Conservation (phyloP, 1,284 basidiomycete genomes). For the Leucoagaricus sp. region DNA sequence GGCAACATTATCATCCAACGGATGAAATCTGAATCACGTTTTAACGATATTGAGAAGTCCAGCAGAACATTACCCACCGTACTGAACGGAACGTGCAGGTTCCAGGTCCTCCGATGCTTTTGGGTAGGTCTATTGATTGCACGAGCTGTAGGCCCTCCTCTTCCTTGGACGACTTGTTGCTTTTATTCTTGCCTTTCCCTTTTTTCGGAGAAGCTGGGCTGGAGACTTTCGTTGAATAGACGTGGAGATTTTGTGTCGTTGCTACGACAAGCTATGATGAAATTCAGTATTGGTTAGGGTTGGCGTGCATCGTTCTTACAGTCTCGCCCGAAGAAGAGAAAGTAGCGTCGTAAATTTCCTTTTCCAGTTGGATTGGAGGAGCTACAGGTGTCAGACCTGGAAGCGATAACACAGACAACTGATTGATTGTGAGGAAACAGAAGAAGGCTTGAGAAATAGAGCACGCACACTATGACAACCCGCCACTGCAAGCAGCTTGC, state of each 20-base stretch:
- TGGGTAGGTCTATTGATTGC: constrained; percentile 56
- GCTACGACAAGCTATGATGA: constrained; percentile 58
- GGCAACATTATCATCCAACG: constrained; percentile 49
- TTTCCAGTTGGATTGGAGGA: constrained; percentile 52
- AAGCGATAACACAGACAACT: constrained; percentile 73
- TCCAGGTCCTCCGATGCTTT: constrained; percentile 46
- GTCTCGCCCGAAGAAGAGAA: constrained; percentile 47
- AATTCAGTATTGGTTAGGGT: constrained; percentile 2
- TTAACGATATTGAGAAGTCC: not conserved
- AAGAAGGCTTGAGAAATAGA: not conserved
- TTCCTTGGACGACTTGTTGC: constrained; percentile 31
- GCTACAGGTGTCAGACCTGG: constrained; percentile 59
- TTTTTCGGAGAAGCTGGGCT: constrained; percentile 29
- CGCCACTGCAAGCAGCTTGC: constrained; percentile 59
- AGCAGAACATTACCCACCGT: constrained; percentile 43
- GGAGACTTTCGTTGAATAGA: constrained; percentile 50
- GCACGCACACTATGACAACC: constrained; percentile 62
- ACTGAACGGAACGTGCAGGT: constrained; percentile 73
- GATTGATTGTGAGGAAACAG: constrained; percentile 14
- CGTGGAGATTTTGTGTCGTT: constrained; percentile 60
- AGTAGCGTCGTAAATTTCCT: constrained; percentile 76
- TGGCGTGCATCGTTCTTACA: constrained; percentile 20
- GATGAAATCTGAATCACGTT: constrained; percentile 55
- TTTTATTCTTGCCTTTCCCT: constrained; percentile 48
- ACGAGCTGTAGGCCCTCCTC: constrained; percentile 42